Percentiles rank a stretch among this genome's conserved stretches.
Conservation (phyloP, 192 early-diverging fungal species). For the Backusella morwellensis region DNA sequence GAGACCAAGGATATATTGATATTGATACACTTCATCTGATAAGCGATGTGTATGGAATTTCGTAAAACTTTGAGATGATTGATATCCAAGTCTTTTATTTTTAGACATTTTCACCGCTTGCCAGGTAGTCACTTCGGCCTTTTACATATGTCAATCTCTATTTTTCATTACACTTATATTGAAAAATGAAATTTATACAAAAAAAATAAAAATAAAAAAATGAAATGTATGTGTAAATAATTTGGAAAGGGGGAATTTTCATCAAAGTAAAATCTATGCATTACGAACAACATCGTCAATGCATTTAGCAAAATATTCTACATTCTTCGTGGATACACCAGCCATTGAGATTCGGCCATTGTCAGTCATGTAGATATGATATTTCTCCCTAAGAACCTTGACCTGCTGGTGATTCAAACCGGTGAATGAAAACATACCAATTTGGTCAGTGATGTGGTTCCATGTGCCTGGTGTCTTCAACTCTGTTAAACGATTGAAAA, state of each 20-base stretch:
- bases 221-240: not conserved
- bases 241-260: not conserved
- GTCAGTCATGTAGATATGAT: conserved; percentile 92
- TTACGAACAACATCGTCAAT: conserved; percentile 91
- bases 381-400: conserved; percentile 75
- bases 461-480: conserved; percentile 90
- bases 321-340: conserved; percentile 85
- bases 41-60: too few relatives aligned
- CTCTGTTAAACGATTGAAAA: conserved; percentile 62
- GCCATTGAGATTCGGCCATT: conserved; percentile 98
- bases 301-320: conserved; percentile 84
- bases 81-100: too few relatives aligned
- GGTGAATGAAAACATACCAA: conserved; percentile 99
- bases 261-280: conserved; percentile 17
- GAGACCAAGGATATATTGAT: too few relatives aligned
- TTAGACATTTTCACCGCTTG: too few relatives aligned
- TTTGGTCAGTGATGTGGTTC: conserved; percentile 95
- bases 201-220: not conserved
- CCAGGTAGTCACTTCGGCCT: too few relatives aligned
- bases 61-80: too few relatives aligned
- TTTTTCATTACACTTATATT: too few relatives aligned
- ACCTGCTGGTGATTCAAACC: conserved; percentile 73
- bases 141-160: too few relatives aligned
- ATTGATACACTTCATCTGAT: too few relatives aligned
- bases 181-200: too few relatives aligned